phyloP scores from a whole-genome alignment of 1,284 basidiomycete species.

The Ustilago cynodontis region DNA sequence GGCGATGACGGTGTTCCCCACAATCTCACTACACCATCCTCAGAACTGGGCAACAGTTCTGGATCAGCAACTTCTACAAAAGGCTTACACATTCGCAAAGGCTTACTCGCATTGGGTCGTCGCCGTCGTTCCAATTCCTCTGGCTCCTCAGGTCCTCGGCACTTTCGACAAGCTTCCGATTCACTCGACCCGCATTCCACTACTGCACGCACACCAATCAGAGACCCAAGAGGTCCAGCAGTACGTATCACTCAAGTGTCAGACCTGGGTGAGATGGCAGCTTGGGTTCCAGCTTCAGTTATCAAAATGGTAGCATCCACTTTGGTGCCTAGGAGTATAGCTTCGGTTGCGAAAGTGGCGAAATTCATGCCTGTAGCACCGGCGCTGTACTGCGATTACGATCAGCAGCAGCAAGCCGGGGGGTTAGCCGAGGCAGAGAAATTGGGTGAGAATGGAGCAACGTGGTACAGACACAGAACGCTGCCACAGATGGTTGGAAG shows the following conservation, averaged over 20 bases:
- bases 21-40: not conserved
- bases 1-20: constrained; percentile 51
- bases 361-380: constrained; percentile 46
- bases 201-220: constrained; percentile 6
- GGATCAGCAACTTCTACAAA: constrained; percentile 20
- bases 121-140: constrained; percentile 30
- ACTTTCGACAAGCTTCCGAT: constrained; percentile 13
- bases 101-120: constrained; percentile 33
- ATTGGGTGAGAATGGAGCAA: constrained; percentile 24
- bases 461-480: constrained; percentile 41
- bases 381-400: constrained; percentile 32
- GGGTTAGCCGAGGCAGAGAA: constrained; percentile 10
- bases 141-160: constrained; percentile 29
- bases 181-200: not conserved
- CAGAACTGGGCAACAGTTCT: constrained; percentile 28
- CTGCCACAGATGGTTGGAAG: constrained; percentile 47
- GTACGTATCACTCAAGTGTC: constrained; percentile 60
- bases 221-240: constrained; percentile 42
- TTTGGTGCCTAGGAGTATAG: constrained; percentile 57
- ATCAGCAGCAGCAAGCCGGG: not conserved
- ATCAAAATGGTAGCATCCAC: constrained; percentile 63
- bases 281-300: constrained; percentile 61
- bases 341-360: constrained; percentile 56
- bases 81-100: constrained; percentile 36
- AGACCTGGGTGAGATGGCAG: constrained; percentile 59